Base-by-base conservation (phyloP, 2,329 filamentous ascomycete genomes). In the Lasiodiplodia sp. region DNA sequence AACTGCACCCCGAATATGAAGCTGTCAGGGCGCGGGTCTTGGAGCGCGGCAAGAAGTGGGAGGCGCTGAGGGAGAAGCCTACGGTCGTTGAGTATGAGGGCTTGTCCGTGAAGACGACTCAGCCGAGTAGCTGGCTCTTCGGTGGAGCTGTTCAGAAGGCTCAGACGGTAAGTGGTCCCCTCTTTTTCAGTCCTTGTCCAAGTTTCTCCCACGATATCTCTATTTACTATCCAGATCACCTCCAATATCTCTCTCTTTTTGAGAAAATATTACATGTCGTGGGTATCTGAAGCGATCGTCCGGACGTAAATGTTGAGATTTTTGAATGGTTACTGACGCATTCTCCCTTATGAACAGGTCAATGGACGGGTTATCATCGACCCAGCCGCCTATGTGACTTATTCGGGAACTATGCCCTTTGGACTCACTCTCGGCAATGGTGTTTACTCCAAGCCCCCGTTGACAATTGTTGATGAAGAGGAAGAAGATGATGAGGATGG, bases 291-390 rank as follows among this genome's bases (percentile, higher is more conserved):
- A 68, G 78, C 82, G 69, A 81, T 82, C 69, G 28, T 6, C 28
- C 28, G 28, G 28, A 28, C 28, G 28, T 28, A 28, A 28, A 28
- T 6, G 28, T 28, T 80, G 78, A 67, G 18, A 18, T 16, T 79
- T 34, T 12, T 18, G 14, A 3, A 21, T 34, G 16, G 12, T 77
- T 23, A 34, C 31, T 34, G 31, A 34, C 31, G 31, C 31, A 34
- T 2, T 7, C 31, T 34, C 8, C 31, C 7, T 34, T 34, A 34
- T 10, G 31, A 10, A 34, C 18, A 77, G 68, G 74, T 86, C 69
- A 83, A 83, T 67, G 83, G 83, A 28, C 79, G 84, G 25, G 82
- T 87, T 37, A 81, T 87, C 51, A 83, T 87, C 56, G 86, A 87
- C 69, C 80, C 81, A 4, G 57, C 40, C 2, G 40, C 57, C 8